A percentile compares a stretch with the other conserved stretches of the same genome.
These are phyloP conservation scores for Podosphaera fusca DNA, from an alignment of 2,329 filamentous ascomycete genomes.

Conservation along the genomic window DNA sequence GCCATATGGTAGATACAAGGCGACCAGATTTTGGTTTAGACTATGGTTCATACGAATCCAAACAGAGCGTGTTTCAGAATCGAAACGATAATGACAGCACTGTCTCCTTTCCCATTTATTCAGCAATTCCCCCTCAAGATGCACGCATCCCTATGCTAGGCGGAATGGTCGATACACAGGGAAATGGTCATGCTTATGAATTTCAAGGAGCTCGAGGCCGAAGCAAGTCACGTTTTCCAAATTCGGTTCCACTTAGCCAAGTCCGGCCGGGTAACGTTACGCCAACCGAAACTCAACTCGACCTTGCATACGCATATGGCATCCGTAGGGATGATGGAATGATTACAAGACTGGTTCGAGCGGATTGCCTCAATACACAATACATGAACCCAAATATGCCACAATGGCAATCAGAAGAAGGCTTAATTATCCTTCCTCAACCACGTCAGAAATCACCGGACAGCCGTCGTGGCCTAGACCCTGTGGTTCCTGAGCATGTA, in stretches of 20 bases:
- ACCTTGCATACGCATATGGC: slow-evolving; percentile 24
- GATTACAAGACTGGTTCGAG: slow-evolving; percentile 30
- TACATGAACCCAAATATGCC: slow-evolving; percentile 21
- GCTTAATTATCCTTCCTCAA: slow-evolving; percentile 13
- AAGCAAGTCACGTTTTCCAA: background rate
- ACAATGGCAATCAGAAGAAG: slow-evolving; percentile 10
- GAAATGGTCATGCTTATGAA: background rate
- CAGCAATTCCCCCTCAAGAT: background rate
- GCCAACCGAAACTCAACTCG: slow-evolving; percentile 9
- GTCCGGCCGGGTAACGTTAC: slow-evolving; percentile 9
- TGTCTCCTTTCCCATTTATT: background rate
- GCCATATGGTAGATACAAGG: background rate
- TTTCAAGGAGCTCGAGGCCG: background rate
- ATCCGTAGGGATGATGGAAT: slow-evolving; percentile 29
- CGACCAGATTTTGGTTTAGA: background rate
- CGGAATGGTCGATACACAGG: background rate
- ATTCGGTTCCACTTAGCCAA: slow-evolving; percentile 5
- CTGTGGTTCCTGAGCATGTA: slow-evolving; percentile 8
- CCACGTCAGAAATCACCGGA: slow-evolving; percentile 6
- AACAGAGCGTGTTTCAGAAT: background rate
- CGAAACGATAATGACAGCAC: background rate
- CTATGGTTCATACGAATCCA: background rate
- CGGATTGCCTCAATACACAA: slow-evolving; percentile 24
- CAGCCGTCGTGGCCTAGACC: slow-evolving; percentile 3
- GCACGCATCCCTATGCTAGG: background rate